phyloP scores from a whole-genome alignment of 2,329 filamentous ascomycete genomes.

The Alternaria sp. region DNA sequence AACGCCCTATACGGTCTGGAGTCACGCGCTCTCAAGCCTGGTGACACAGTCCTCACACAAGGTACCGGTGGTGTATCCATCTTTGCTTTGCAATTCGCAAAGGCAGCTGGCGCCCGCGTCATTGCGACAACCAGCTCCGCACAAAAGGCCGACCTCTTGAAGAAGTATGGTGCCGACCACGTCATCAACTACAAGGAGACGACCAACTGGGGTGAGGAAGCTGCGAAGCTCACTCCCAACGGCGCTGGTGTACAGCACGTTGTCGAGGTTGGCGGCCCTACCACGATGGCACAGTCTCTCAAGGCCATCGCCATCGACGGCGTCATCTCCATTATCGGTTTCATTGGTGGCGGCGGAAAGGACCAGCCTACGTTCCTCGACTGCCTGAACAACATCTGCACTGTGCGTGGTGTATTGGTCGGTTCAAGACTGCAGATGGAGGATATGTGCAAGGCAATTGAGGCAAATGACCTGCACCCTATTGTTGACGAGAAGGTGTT shows the following conservation, averaged over 20 bases:
- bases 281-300: constrained; percentile 62
- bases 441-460: constrained; percentile 66
- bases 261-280: constrained; percentile 70
- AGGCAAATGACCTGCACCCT: constrained; percentile 65
- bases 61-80: constrained; percentile 74
- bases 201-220: constrained; percentile 61
- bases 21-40: constrained; percentile 45
- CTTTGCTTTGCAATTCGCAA: constrained; percentile 66
- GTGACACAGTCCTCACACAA: constrained; percentile 66
- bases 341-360: constrained; percentile 59
- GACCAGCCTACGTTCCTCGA: constrained; percentile 61
- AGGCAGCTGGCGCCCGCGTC: constrained; percentile 62
- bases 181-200: constrained; percentile 64
- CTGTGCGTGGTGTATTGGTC: constrained; percentile 64
- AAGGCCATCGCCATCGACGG: constrained; percentile 63
- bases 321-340: constrained; percentile 62
- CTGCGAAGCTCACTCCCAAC: constrained; percentile 57
- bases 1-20: constrained; percentile 60
- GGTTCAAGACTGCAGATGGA: constrained; percentile 63
- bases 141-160: constrained; percentile 58
- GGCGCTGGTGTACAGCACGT: constrained; percentile 67
- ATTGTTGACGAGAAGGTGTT: constrained; percentile 66
- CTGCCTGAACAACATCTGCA: constrained; percentile 56
- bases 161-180: constrained; percentile 61
- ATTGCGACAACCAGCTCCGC: constrained; percentile 64